Conservation (phyloP, 495 filamentous ascomycete species). For the Lasiosphaeria ovina region DNA sequence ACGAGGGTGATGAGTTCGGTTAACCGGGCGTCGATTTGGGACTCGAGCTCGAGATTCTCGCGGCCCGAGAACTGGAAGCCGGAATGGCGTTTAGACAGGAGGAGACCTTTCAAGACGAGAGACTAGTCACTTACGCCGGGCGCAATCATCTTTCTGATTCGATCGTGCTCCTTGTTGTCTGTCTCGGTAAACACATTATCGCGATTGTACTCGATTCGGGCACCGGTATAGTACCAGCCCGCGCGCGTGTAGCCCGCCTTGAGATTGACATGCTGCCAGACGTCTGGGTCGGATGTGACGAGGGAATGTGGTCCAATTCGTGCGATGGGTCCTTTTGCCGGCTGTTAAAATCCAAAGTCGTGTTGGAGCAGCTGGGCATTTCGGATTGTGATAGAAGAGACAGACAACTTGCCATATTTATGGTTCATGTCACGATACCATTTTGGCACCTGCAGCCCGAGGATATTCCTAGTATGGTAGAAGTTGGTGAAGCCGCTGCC, state of each 20-base stretch:
- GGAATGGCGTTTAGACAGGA: background rate
- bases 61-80: slow-evolving; percentile 39
- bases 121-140: slow-evolving; percentile 29
- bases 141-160: slow-evolving; percentile 33
- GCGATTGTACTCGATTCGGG: slow-evolving; percentile 30
- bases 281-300: slow-evolving; percentile 22
- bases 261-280: slow-evolving; percentile 10
- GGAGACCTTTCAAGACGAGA: background rate
- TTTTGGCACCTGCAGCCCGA: slow-evolving; percentile 8
- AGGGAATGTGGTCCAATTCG: slow-evolving; percentile 45
- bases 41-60: slow-evolving; percentile 40
- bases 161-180: slow-evolving; percentile 32
- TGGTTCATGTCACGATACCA: slow-evolving; percentile 10
- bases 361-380: background rate
- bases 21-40: slow-evolving; percentile 18
- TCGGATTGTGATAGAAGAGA: background rate
- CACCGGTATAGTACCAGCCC: slow-evolving; percentile 31
- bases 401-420: slow-evolving; percentile 11
- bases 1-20: slow-evolving; percentile 42
- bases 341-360: background rate
- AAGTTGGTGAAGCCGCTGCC: slow-evolving; percentile 12
- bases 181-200: slow-evolving; percentile 36
- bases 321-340: slow-evolving; percentile 32
- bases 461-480: slow-evolving; percentile 10
- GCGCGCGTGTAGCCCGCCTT: slow-evolving; percentile 27